Evolutionary conservation across 75 land plant genomes (phyloP).

Genomic region (Larix kaempferi): DNA sequence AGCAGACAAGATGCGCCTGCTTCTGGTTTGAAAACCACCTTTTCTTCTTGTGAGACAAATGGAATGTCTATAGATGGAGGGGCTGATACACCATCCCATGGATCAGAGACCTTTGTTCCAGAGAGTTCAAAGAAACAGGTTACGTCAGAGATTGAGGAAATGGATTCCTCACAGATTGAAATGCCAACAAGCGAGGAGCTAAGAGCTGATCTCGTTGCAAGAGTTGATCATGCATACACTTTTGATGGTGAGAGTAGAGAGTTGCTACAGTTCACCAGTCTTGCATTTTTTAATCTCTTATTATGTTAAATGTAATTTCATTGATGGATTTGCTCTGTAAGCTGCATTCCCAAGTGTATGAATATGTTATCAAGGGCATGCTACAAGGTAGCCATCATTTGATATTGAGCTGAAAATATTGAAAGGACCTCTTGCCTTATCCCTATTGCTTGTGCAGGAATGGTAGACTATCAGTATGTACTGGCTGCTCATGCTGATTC

Average conservation of each 20-base stretch:
- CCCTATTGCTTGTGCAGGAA: constrained; percentile 41
- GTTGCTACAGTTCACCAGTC: background rate
- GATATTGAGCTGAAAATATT: background rate
- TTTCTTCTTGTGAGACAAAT: background rate
- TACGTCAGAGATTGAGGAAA: background rate
- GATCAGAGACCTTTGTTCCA: constrained; percentile 1
- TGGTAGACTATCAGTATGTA: constrained; percentile 96
- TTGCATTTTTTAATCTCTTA: background rate
- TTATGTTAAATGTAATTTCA: background rate
- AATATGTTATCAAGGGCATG: background rate
- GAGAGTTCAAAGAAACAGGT: background rate
- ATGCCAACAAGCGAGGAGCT: constrained; percentile 20
- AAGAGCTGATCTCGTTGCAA: constrained; percentile 72
- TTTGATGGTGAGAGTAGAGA: constrained; percentile 69
- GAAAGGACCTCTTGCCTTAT: background rate
- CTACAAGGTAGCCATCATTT: background rate
- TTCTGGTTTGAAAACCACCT: background rate
- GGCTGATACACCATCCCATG: background rate
- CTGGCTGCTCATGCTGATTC: constrained; percentile 74
- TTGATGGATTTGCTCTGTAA: background rate
- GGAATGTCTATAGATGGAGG: constrained; percentile 6
- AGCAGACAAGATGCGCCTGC: constrained; percentile 3
- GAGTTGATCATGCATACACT: constrained; percentile 63
- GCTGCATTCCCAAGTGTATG: background rate
- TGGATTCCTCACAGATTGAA: background rate